Base-by-base conservation (phyloP, 2,329 filamentous ascomycete species). In the Lasiodiplodia sp. region DNA sequence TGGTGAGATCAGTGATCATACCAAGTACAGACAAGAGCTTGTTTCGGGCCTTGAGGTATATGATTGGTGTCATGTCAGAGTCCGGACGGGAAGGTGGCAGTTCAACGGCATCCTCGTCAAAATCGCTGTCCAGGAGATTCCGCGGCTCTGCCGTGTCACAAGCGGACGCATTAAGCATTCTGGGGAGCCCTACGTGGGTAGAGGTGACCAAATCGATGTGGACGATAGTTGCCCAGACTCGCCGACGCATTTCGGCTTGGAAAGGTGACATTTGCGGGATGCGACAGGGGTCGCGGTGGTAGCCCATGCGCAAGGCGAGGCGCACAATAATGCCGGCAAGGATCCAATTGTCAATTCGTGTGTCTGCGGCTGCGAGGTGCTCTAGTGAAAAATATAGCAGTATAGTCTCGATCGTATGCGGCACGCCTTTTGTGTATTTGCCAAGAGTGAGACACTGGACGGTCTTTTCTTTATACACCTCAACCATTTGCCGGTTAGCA, bases 91-190 rank as follows among this genome's bases (percentile, higher is more conserved):
- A 71, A 0, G 73, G 73, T 10, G 77, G 77, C 16, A 78, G 67
- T 38, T 78, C 77, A 16, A 66, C 57, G 57, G 78, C 79, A 10
- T 79, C 71, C 34, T 80, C 78, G 49, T 79, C 69, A 37, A 84
- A 73, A 56, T 84, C 82, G 10, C 77, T 75, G 37, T 84, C 81
- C 0, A 72, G 69, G 1, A 84, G 71, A 70, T 84, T 84, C 0
- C 74, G 73, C 5, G 82, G 82, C 66, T 78, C 73, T 40, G 71
- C 69, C 1, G 77, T 80, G 70, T 84, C 82, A 58, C 74, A 75
- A 69, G 80, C 76, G n/a, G 72, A 71, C 10, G 77, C 74, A 60
- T 78, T 75, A 47, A 79, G 78, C 72, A 80, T 77, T 14, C 78
- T 72, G n/a, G 81, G 81, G 16, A 82, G 58, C 2, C 81, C 81